Evolutionary conservation across 176 grass and related monocot genomes (phyloP), one percentile per base, ranked within the genome.

Genomic region (Aegilops bicornis): DNA sequence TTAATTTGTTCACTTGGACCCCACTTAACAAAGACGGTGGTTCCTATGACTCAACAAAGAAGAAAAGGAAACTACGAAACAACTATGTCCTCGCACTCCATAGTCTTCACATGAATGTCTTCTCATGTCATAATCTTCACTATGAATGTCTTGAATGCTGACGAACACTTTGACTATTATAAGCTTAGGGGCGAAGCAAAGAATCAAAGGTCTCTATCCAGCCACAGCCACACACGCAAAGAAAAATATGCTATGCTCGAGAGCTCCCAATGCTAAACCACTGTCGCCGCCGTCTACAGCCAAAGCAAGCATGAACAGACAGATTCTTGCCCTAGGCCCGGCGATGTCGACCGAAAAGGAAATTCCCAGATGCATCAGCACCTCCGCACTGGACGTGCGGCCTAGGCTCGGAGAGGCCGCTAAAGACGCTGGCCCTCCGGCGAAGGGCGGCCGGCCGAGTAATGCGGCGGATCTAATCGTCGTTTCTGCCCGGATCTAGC

Each of bases 391-490:
- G 25, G 25, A 27, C 25, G 25, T 27, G 10, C n/a, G 50, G 16
- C 39, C 39, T 66, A 27, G 62, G 35, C 54, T 63, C 13, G 36
- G 36, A 35, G 45, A 27, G 29, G 4, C 50, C 50, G 50, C 15
- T 1, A 17, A 27, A n/a, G 1, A 27, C 25, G 25, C 25, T 1
- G 5, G 47, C 86, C 20, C 17, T 37, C 4, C 17, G 74, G 10
- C 20, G n/a, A 14, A 15, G 3, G 35, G 15, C 48, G 50, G 16
- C 50, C 16, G 50, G n/a, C 50, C 7, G 54, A 29, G 10, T 83
- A 82, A 89, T 82, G 78, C 1, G 47, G 8, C 78, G 61, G 77
- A 80, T 89, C 88, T 85, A 27, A 24, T 8, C 24, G 4, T 15
- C 58, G 30, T 1, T 43, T 14, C 20, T 35, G 43, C 48, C 70